Conservation (phyloP, 2,329 filamentous ascomycete genomes). For the Pseudogymnoascus sp. region DNA sequence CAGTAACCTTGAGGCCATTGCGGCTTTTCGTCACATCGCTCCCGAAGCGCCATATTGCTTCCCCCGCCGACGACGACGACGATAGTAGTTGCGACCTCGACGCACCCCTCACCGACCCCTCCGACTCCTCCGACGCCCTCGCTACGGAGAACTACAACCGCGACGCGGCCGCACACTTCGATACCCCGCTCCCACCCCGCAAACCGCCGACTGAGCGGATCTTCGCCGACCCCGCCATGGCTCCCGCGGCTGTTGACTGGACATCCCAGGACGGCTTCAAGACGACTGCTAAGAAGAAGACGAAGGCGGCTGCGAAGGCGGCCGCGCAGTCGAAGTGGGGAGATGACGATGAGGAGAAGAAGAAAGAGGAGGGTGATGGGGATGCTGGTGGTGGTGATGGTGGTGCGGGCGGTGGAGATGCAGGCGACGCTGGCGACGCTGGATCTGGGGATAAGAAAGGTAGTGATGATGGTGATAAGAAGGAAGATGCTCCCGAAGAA, state of each 20-base stretch:
- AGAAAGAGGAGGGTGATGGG: constrained; percentile 18
- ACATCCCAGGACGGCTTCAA: constrained; percentile 46
- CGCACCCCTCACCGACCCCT: constrained; percentile 23
- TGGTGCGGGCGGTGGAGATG: constrained; percentile 28
- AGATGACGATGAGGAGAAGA: constrained; percentile 40
- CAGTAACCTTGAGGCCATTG: constrained; percentile 19
- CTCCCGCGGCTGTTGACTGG: constrained; percentile 48
- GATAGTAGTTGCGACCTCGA: constrained; percentile 20
- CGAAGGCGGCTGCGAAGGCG: constrained; percentile 45
- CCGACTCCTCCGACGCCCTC: constrained; percentile 17
- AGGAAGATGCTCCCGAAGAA: constrained; percentile 36
- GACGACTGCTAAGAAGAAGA: constrained; percentile 46
- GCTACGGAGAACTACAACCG: not conserved
- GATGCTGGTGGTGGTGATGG: constrained; percentile 22
- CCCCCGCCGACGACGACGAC: constrained; percentile 12
- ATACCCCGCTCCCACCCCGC: constrained; percentile 7
- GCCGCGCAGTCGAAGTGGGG: constrained; percentile 35
- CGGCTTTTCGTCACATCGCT: constrained; percentile 18
- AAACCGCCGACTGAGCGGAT: constrained; percentile 26
- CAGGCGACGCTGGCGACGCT: constrained; percentile 27
- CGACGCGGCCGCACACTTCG: not conserved
- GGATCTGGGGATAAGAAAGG: constrained; percentile 32
- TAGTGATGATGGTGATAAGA: constrained; percentile 35
- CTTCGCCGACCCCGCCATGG: constrained; percentile 41
- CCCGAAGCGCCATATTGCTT: constrained; percentile 16